These are phyloP conservation scores for Acorus calamus DNA, from an alignment of 106 monocot genomes.

Conservation along the genomic window DNA sequence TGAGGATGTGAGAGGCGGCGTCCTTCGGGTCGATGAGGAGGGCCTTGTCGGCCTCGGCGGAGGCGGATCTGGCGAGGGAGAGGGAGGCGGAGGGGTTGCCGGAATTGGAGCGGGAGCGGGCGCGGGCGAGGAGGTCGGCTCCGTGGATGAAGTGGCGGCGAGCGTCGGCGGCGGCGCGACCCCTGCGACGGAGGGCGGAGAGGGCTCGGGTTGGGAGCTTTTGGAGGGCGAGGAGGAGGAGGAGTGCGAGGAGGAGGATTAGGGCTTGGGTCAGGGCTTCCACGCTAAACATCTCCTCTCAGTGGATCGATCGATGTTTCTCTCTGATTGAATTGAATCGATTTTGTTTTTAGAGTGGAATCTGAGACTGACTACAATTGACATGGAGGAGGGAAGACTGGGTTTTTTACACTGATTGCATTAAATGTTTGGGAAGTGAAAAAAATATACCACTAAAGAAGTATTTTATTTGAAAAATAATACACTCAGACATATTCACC, in stretches of 20 bases:
- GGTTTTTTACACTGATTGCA: too few relatives aligned
- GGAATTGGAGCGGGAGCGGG: conserved; percentile 36
- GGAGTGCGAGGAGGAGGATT: conserved; percentile 27
- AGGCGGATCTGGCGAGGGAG: conserved; percentile 47
- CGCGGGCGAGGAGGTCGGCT: conserved; percentile 58
- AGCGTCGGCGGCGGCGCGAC: conserved; percentile 21
- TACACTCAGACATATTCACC: too few relatives aligned
- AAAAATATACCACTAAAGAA: too few relatives aligned
- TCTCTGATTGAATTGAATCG: too few relatives aligned
- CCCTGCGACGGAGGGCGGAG: conserved; percentile 42
- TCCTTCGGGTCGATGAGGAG: conserved; percentile 63
- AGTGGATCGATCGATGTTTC: too few relatives aligned
- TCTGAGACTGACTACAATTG: too few relatives aligned
- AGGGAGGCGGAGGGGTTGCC: conserved; percentile 9
- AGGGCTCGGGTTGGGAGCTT: conserved; percentile 47
- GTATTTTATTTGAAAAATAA: too few relatives aligned
- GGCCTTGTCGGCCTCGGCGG: conserved; percentile 55
- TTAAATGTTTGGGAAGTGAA: too few relatives aligned
- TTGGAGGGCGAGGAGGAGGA: conserved; percentile 35
- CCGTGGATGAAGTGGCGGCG: conserved; percentile 81
- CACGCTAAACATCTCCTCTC: neutral
- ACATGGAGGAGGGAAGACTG: too few relatives aligned
- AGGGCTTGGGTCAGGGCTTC: conserved; percentile 25
- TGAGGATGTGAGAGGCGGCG: conserved; percentile 66
- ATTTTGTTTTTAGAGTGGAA: too few relatives aligned